phyloP scores from a whole-genome alignment of 768 basidiomycete species.

The Rhizopogon rudus region DNA sequence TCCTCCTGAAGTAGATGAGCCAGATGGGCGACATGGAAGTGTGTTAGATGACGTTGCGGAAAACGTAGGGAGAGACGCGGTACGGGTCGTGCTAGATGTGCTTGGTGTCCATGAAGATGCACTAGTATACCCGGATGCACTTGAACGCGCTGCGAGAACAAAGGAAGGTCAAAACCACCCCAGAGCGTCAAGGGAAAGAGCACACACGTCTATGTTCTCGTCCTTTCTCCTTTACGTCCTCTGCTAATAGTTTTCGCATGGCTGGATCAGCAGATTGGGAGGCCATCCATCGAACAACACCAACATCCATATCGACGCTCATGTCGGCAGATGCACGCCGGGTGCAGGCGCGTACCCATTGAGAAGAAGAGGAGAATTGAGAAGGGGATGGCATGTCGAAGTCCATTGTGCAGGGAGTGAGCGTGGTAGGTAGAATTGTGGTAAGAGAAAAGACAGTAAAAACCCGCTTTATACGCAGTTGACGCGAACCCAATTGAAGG shows the following conservation, averaged over 20 bases:
- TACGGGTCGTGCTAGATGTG: not conserved
- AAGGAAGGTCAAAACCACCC: not conserved
- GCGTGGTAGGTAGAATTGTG: not conserved
- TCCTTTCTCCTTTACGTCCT: not conserved
- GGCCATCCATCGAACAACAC: not conserved
- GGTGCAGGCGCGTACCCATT: not conserved
- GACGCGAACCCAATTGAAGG: not conserved
- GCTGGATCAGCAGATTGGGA: not conserved
- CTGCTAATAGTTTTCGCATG: not conserved
- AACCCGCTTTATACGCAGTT: not conserved
- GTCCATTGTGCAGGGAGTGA: not conserved
- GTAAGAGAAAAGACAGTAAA: not conserved
- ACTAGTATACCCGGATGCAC: not conserved
- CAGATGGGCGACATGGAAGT: not conserved
- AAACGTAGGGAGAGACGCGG: not conserved
- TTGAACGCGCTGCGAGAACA: not conserved
- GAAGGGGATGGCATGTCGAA: not conserved
- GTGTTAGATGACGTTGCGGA: not conserved
- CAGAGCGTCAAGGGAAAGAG: not conserved
- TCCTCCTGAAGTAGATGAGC: not conserved
- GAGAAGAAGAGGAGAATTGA: not conserved
- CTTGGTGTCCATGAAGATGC: not conserved
- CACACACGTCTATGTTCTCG: not conserved
- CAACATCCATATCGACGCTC: not conserved
- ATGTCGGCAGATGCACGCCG: not conserved